These are phyloP conservation scores for Bothriochloa decipiens DNA, from an alignment of 176 grass and related monocot species.

Conservation along the genomic window DNA sequence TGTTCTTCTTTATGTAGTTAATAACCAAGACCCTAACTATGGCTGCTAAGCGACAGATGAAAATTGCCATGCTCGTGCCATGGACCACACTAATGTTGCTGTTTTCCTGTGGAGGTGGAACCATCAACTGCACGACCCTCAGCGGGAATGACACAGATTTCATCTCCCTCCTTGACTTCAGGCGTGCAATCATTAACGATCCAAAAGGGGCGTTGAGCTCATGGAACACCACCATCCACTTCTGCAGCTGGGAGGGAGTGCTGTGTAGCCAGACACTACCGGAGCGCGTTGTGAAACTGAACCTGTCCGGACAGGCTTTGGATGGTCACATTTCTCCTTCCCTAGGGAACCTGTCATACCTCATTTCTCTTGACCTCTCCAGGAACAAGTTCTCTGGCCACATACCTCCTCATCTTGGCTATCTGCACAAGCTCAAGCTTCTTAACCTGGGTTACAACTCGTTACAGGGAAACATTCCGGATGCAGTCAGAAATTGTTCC, in stretches of 20 bases:
- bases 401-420: background rate
- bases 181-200: background rate
- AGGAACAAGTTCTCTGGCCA: background rate
- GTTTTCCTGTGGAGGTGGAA: background rate
- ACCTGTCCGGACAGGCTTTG: background rate
- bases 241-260: background rate
- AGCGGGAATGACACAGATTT: background rate
- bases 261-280: background rate
- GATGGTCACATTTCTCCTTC: background rate
- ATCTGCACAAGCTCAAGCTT: background rate
- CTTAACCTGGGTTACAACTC: background rate
- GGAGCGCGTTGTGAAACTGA: background rate
- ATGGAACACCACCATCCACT: background rate
- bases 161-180: background rate
- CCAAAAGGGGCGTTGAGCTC: background rate
- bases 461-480: background rate
- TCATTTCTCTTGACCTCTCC: background rate
- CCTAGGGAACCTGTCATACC: background rate
- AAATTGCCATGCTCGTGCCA: background rate
- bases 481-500: background rate
- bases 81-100: background rate
- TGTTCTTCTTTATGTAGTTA: background rate
- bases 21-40: background rate
- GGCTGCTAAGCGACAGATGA: background rate
- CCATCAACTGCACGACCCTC: background rate